phyloP scores from a whole-genome alignment of 768 basidiomycete genomes.

The Kwoniella europaea region DNA sequence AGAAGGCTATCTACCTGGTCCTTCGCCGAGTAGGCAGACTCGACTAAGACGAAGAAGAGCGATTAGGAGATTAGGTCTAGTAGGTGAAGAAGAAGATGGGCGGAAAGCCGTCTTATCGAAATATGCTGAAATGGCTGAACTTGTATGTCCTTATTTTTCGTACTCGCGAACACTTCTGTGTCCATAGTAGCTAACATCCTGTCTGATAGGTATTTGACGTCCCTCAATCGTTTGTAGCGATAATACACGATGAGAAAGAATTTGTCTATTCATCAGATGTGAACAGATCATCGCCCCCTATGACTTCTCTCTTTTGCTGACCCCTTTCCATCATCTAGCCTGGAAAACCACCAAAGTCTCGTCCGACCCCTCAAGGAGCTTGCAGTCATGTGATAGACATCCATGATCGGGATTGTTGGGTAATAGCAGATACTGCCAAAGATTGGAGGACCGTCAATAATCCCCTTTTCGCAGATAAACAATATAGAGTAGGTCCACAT shows the following conservation, averaged over 20 bases:
- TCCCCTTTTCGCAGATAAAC: conserved; percentile 15
- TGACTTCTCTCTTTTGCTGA: too few species aligned
- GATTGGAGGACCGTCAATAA: conserved; percentile 46
- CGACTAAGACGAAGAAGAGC: conserved; percentile 27
- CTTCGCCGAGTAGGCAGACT: conserved; percentile 20
- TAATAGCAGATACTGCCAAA: conserved; percentile 34
- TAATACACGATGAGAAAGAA: conserved; percentile 19
- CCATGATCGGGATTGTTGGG: conserved; percentile 21
- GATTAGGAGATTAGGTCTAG: conserved; percentile 37
- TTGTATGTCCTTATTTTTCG: too few species aligned
- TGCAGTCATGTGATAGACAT: conserved; percentile 24
- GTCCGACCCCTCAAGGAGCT: background rate
- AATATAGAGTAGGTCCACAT: too few species aligned
- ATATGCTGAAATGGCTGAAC: conserved; percentile 49
- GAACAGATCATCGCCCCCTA: too few species aligned
- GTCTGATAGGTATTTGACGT: conserved; percentile 28
- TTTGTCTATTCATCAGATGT: conserved; percentile 12
- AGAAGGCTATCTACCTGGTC: conserved; percentile 49
- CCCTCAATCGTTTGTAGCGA: background rate
- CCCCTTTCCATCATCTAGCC: too few species aligned
- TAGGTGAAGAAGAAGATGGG: conserved; percentile 27
- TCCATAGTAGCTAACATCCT: too few species aligned
- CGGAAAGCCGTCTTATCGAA: conserved; percentile 37
- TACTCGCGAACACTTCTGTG: too few species aligned
- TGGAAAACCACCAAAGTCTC: background rate